A percentile compares a stretch with the other conserved stretches of the same genome.
These are phyloP conservation scores for Incumbomyces delicatus DNA, from an alignment of 2,329 filamentous ascomycete species.

Conservation along the genomic window DNA sequence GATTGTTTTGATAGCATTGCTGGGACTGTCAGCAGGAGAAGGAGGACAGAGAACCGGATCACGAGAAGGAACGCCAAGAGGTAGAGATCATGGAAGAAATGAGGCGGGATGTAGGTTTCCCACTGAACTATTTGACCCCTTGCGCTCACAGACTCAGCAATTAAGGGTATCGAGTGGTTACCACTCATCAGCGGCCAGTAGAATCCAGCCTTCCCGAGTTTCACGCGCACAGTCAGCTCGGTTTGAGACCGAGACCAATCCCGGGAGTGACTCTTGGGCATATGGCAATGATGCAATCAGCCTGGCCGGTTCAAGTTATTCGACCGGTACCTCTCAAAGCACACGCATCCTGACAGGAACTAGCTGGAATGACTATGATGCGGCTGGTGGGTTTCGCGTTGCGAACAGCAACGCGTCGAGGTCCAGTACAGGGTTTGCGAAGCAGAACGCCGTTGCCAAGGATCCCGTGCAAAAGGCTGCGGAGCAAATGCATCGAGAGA, in stretches of 20 bases:
- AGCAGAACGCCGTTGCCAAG: conserved; percentile 1
- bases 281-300: conserved; percentile 4
- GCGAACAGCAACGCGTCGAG: background rate
- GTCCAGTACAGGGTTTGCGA: conserved; percentile 4
- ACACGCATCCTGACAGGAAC: background rate
- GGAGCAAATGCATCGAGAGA: background rate
- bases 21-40: conserved; percentile 28
- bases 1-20: conserved; percentile 30
- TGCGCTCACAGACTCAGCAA: background rate
- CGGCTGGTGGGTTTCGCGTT: background rate
- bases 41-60: conserved; percentile 24
- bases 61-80: conserved; percentile 23
- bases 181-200: conserved; percentile 1
- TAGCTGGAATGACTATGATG: conserved; percentile 1
- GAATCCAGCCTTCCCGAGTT: background rate
- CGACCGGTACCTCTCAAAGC: background rate
- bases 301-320: background rate
- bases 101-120: conserved; percentile 1
- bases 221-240: background rate
- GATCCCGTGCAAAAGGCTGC: background rate
- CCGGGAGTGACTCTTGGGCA: background rate
- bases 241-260: conserved; percentile 2
- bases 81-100: conserved; percentile 21
- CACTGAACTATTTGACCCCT: background rate
- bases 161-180: background rate